Conservation (phyloP, 1,284 basidiomycete genomes). For the Moesziomyces sp. region DNA sequence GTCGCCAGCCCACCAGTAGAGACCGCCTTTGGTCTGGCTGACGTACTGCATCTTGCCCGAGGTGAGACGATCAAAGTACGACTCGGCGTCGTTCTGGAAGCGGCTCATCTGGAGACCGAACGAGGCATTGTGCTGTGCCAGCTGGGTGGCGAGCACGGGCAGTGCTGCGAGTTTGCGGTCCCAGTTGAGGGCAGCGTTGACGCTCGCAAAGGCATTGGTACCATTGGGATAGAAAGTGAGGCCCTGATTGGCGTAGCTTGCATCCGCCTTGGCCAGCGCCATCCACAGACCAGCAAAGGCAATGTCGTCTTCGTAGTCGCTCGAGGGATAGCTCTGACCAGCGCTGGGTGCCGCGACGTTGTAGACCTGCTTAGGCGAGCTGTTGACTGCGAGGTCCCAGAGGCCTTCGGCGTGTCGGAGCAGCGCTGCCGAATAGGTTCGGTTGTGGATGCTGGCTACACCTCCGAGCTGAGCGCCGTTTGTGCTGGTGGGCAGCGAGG, state of each 20-base stretch:
- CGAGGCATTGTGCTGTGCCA: slow-evolving; percentile 70
- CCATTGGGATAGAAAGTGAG: slow-evolving; percentile 73
- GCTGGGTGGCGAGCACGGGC: slow-evolving; percentile 76
- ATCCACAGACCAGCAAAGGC: slow-evolving; percentile 80
- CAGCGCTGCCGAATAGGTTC: slow-evolving; percentile 77
- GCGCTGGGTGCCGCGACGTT: slow-evolving; percentile 77
- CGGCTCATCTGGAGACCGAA: slow-evolving; percentile 75
- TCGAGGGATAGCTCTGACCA: slow-evolving; percentile 78
- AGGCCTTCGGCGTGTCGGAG: slow-evolving; percentile 79
- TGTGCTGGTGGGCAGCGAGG: slow-evolving; percentile 31
- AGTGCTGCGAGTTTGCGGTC: slow-evolving; percentile 82
- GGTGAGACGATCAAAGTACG: slow-evolving; percentile 80
- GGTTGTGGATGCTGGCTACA: slow-evolving; percentile 71
- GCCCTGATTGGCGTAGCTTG: slow-evolving; percentile 76
- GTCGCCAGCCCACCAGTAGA: slow-evolving; percentile 82
- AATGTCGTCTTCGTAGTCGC: slow-evolving; percentile 71
- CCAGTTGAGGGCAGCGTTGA: slow-evolving; percentile 84
- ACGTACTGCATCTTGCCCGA: slow-evolving; percentile 71
- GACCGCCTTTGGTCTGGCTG: slow-evolving; percentile 73
- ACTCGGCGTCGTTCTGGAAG: slow-evolving; percentile 80
- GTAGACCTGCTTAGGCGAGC: slow-evolving; percentile 69
- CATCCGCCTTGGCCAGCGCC: slow-evolving; percentile 76
- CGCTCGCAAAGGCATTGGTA: slow-evolving; percentile 72
- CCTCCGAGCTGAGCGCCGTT: slow-evolving; percentile 29
- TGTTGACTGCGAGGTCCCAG: slow-evolving; percentile 76